These are phyloP conservation scores for Cytospora chrysosperma DNA, from an alignment of 2,329 filamentous ascomycete species.

Conservation along the genomic window DNA sequence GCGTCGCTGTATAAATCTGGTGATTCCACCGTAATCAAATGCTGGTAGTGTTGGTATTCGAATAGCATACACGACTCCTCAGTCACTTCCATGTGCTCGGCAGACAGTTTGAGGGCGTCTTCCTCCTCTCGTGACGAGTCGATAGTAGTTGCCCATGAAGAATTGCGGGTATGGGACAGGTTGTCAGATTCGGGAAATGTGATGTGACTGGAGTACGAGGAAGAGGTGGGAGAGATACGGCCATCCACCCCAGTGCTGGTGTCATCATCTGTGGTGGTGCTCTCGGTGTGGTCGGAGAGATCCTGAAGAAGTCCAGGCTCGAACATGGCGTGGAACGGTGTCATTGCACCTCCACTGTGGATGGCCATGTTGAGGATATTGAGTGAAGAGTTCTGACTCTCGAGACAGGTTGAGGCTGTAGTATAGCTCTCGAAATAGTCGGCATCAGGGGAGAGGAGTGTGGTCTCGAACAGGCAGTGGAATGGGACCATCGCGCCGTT, in stretches of 20 bases:
- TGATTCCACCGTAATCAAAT: not conserved
- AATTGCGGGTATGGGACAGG: not conserved
- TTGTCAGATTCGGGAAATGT: not conserved
- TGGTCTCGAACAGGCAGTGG: not conserved
- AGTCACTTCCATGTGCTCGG: not conserved
- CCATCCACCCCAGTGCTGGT: not conserved
- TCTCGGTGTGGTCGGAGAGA: not conserved
- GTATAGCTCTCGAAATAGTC: not conserved
- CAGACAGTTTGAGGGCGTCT: not conserved
- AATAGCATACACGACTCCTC: not conserved
- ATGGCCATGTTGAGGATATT: not conserved
- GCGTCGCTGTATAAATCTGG: not conserved
- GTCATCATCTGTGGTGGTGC: not conserved
- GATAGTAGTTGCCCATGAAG: slow-evolving; percentile 11
- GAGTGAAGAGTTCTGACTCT: not conserved
- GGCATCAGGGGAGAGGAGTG: not conserved
- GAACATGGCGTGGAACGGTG: not conserved
- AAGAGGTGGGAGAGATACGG: not conserved
- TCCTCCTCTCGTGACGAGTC: not conserved
- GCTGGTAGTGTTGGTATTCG: not conserved
- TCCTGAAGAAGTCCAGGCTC: not conserved
- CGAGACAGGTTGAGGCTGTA: not conserved
- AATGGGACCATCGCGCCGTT: slow-evolving; percentile 4
- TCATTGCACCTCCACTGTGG: not conserved
- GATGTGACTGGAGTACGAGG: not conserved